A percentile compares a stretch with the other conserved stretches of the same genome.
These are phyloP conservation scores for Thecaphora thlaspeos DNA, from an alignment of 1,284 basidiomycete genomes.

Conservation along the genomic window DNA sequence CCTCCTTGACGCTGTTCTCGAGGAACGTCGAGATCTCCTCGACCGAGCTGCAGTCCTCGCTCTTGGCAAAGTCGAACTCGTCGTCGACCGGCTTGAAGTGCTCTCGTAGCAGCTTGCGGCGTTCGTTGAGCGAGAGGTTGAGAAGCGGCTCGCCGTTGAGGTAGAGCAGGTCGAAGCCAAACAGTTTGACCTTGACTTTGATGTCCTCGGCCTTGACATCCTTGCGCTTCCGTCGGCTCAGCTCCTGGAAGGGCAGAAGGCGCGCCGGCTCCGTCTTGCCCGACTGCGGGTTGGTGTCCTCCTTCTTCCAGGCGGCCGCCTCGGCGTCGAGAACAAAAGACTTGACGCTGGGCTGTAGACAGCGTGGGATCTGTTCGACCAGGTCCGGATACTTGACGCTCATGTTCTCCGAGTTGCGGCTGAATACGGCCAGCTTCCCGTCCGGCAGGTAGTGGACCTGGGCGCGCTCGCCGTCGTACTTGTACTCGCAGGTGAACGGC, in stretches of 20 bases:
- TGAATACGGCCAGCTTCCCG: constrained; percentile 74
- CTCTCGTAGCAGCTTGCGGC: constrained; percentile 73
- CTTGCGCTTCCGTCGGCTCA: constrained; percentile 91
- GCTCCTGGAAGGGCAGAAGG: constrained; percentile 94
- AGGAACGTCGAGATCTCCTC: constrained; percentile 95
- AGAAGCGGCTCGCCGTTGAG: constrained; percentile 73
- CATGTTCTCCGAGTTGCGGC: constrained; percentile 98
- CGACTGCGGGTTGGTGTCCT: constrained; percentile 53
- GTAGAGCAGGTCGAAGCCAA: constrained; percentile 91
- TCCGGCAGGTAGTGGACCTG: constrained; percentile 61
- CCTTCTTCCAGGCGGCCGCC: constrained; percentile 88
- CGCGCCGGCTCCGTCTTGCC: constrained; percentile 59
- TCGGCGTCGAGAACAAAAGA: constrained; percentile 95
- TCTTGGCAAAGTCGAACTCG: constrained; percentile 90
- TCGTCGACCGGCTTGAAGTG: constrained; percentile 80
- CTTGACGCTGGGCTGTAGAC: constrained; percentile 65
- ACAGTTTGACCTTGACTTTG: constrained; percentile 89
- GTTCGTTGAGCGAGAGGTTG: constrained; percentile 52
- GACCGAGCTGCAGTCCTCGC: constrained; percentile 80
- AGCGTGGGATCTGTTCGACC: constrained; percentile 84
- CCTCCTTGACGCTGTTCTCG: constrained; percentile 93
- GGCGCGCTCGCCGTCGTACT: constrained; percentile 98
- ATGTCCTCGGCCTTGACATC: constrained; percentile 96
- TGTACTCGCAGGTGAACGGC: constrained; percentile 97
- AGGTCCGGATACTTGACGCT: constrained; percentile 98